phyloP scores from a whole-genome alignment of 2,329 filamentous ascomycete genomes.

The Volutella citrinella region DNA sequence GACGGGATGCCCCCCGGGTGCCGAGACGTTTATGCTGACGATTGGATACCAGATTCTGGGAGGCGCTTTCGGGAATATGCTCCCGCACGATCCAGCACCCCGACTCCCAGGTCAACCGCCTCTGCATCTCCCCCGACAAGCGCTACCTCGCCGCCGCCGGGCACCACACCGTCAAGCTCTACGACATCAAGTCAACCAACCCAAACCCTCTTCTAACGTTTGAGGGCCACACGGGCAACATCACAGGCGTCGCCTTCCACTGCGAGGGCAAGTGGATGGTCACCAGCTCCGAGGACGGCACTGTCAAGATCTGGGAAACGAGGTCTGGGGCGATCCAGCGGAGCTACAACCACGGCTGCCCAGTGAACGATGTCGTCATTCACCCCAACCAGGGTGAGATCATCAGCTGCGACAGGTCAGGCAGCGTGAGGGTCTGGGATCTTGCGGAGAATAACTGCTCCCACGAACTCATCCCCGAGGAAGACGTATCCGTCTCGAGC shows the following conservation, averaged over 20 bases:
- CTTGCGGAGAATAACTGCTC: slow-evolving; percentile 95
- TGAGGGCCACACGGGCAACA: slow-evolving; percentile 92
- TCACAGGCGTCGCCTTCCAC: slow-evolving; percentile 96
- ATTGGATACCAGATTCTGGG: slow-evolving; percentile 74
- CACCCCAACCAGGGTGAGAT: slow-evolving; percentile 98
- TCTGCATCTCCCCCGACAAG: slow-evolving; percentile 98
- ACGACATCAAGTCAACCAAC: slow-evolving; percentile 98
- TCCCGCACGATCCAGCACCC: slow-evolving; percentile 97
- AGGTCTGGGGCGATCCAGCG: slow-evolving; percentile 81
- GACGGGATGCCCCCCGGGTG: slow-evolving; percentile 13
- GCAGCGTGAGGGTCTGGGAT: slow-evolving; percentile 95
- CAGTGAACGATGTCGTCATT: slow-evolving; percentile 98
- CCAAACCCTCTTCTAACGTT: slow-evolving; percentile 90
- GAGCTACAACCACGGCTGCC: slow-evolving; percentile 84
- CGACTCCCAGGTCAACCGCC: slow-evolving; percentile 95
- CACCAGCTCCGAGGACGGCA: slow-evolving; percentile 93
- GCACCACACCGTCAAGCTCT: slow-evolving; percentile 88
- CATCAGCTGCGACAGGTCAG: slow-evolving; percentile 90
- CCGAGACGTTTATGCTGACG: slow-evolving; percentile 12
- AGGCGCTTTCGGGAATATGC: slow-evolving; percentile 95
- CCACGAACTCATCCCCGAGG: slow-evolving; percentile 93
- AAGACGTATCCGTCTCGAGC: slow-evolving; percentile 88
- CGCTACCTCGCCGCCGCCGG: slow-evolving; percentile 83
- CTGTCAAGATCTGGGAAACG: slow-evolving; percentile 97
- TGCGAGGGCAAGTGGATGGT: slow-evolving; percentile 99